Conservation (phyloP, 1,284 basidiomycete genomes). For the Cerrena zonata region DNA sequence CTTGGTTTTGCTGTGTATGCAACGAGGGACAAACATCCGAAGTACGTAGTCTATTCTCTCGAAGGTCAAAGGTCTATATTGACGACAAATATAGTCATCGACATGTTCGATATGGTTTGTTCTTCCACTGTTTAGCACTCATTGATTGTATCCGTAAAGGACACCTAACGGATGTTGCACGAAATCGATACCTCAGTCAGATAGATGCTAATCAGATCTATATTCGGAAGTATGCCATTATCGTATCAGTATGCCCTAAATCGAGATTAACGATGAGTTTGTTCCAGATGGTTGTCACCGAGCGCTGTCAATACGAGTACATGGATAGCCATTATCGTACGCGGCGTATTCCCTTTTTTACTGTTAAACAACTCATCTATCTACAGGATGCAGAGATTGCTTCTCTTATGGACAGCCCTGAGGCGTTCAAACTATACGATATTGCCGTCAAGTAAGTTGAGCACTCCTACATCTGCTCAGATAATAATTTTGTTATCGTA, state of each 20-base stretch:
- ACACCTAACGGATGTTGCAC: slow-evolving; percentile 31
- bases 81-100: slow-evolving; percentile 42
- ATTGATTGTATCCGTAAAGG: slow-evolving; percentile 50
- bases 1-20: slow-evolving; percentile 59
- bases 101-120: slow-evolving; percentile 58
- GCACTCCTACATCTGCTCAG: background rate
- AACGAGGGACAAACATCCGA: slow-evolving; percentile 53
- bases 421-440: slow-evolving; percentile 62
- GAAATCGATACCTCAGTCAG: slow-evolving; percentile 46
- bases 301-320: slow-evolving; percentile 62
- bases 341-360: slow-evolving; percentile 18
- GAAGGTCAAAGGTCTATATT: background rate
- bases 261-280: slow-evolving; percentile 1
- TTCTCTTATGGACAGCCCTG: slow-evolving; percentile 46
- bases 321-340: slow-evolving; percentile 62
- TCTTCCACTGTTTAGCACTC: slow-evolving; percentile 63
- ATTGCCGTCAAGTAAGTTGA: slow-evolving; percentile 52
- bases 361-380: slow-evolving; percentile 2
- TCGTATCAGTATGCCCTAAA: background rate
- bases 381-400: slow-evolving; percentile 61
- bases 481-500: slow-evolving; percentile 19
- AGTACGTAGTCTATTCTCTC: slow-evolving; percentile 34
- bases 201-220: slow-evolving; percentile 54
- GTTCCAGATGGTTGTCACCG: slow-evolving; percentile 55
- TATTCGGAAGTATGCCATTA: slow-evolving; percentile 44